Evolutionary conservation across 768 basidiomycete genomes (phyloP).

Genomic region (Saitozyma podzolica): DNA sequence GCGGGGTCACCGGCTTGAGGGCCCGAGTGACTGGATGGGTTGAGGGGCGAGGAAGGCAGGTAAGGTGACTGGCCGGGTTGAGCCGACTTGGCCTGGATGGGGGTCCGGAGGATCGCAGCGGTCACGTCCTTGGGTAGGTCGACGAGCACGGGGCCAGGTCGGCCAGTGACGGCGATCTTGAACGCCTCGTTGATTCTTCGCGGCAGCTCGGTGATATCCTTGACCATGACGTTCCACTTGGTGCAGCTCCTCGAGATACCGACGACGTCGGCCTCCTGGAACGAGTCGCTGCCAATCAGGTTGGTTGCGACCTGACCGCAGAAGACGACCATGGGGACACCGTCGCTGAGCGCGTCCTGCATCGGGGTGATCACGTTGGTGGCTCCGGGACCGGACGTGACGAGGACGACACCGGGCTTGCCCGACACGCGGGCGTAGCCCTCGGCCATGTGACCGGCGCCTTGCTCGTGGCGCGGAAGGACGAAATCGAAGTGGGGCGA

Average conservation of each 20-base stretch:
- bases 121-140: conserved; percentile 99
- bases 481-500: conserved; percentile 93
- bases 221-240: conserved; percentile 99
- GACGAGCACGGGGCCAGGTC: conserved; percentile 96
- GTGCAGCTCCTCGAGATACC: conserved; percentile 97
- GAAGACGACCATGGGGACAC: conserved; percentile 91
- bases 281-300: conserved; percentile 97
- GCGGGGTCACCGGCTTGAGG: conserved; percentile 63
- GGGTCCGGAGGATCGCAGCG: conserved; percentile 79
- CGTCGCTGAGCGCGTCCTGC: conserved; percentile 95
- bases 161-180: conserved; percentile 95
- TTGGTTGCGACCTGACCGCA: conserved; percentile 97
- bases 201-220: conserved; percentile 91
- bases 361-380: conserved; percentile 97
- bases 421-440: conserved; percentile 97
- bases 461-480: conserved; percentile 94
- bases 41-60: conserved; percentile 50
- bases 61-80: conserved; percentile 70
- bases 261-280: conserved; percentile 96
- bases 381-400: conserved; percentile 96
- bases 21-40: conserved; percentile 55
- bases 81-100: conserved; percentile 81
- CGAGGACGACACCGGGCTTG: conserved; percentile 94
- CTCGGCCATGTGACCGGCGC: conserved; percentile 98
- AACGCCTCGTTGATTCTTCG: conserved; percentile 97